These are phyloP conservation scores for Pleurotus djamor DNA, from an alignment of 768 basidiomycete species.

Conservation along the genomic window DNA sequence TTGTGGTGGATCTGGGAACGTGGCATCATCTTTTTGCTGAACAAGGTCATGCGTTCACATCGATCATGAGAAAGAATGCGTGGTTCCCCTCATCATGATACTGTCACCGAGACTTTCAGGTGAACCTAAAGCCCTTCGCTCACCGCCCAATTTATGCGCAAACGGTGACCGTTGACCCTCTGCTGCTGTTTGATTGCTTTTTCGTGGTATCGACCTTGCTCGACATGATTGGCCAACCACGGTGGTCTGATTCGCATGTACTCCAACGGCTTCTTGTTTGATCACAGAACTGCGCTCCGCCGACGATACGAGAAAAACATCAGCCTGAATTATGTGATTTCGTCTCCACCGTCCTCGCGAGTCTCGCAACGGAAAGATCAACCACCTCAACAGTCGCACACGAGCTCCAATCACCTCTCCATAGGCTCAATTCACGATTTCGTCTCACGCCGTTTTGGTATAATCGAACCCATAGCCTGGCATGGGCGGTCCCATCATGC, in stretches of 20 bases:
- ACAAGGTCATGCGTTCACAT: neutral
- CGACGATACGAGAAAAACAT: neutral
- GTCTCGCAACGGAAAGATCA: neutral
- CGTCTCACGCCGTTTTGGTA: slow-evolving; percentile 5
- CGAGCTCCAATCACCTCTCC: neutral
- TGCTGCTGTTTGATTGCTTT: neutral
- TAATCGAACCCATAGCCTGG: neutral
- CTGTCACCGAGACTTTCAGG: neutral
- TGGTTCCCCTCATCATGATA: neutral
- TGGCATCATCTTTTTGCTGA: slow-evolving; percentile 1
- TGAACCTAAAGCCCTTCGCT: neutral
- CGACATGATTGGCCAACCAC: neutral
- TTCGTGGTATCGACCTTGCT: neutral
- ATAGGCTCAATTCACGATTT: neutral
- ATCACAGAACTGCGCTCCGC: neutral
- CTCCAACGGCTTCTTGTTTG: neutral
- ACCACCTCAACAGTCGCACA: neutral
- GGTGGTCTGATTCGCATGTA: neutral
- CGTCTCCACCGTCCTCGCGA: neutral
- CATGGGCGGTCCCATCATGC: neutral
- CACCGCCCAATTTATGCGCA: neutral
- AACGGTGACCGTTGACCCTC: neutral
- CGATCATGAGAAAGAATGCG: slow-evolving; percentile 4
- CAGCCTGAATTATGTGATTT: neutral
- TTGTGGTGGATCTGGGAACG: slow-evolving; percentile 2